Conservation (phyloP, 2,329 filamentous ascomycete genomes). For the Aspergillus versicolor region DNA sequence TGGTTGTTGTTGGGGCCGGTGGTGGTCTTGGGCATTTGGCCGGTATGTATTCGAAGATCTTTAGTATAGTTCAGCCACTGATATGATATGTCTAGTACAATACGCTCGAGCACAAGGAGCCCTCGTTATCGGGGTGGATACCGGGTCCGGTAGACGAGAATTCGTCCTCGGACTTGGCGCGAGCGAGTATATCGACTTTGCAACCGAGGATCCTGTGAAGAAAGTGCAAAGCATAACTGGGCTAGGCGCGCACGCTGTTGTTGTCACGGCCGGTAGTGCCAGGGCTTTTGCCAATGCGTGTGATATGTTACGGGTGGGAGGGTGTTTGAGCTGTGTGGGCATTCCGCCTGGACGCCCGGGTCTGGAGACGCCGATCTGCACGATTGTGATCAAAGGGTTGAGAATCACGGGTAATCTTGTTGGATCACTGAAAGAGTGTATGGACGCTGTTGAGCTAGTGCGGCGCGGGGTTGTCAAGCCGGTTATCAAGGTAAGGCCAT, state of each 20-base stretch:
- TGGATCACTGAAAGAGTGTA: conserved; percentile 46
- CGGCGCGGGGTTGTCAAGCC: conserved; percentile 44
- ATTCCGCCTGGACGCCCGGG: conserved; percentile 43
- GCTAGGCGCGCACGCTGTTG: conserved; percentile 42
- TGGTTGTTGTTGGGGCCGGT: conserved; percentile 48
- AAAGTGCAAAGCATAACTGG: conserved; percentile 38
- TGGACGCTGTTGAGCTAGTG: conserved; percentile 48
- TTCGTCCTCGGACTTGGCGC: conserved; percentile 43
- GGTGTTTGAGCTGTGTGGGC: conserved; percentile 45
- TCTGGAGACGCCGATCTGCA: conserved; percentile 43
- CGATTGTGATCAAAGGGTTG: conserved; percentile 48
- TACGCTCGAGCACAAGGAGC: conserved; percentile 46
- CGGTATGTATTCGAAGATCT: conserved; percentile 24
- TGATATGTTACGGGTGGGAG: conserved; percentile 46
- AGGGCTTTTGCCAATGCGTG: conserved; percentile 44
- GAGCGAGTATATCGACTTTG: conserved; percentile 43
- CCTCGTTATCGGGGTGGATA: conserved; percentile 45
- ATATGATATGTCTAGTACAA: conserved; percentile 34
- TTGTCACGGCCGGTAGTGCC: conserved; percentile 44
- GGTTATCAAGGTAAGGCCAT: conserved; percentile 41
- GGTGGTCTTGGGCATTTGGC: conserved; percentile 48
- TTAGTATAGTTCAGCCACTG: too few relatives aligned
- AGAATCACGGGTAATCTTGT: conserved; percentile 46
- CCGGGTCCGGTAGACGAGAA: conserved; percentile 36
- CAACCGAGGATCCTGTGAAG: conserved; percentile 31